These are phyloP conservation scores for Aspergillus avenaceus DNA, from an alignment of 495 filamentous ascomycete genomes.

Conservation along the genomic window DNA sequence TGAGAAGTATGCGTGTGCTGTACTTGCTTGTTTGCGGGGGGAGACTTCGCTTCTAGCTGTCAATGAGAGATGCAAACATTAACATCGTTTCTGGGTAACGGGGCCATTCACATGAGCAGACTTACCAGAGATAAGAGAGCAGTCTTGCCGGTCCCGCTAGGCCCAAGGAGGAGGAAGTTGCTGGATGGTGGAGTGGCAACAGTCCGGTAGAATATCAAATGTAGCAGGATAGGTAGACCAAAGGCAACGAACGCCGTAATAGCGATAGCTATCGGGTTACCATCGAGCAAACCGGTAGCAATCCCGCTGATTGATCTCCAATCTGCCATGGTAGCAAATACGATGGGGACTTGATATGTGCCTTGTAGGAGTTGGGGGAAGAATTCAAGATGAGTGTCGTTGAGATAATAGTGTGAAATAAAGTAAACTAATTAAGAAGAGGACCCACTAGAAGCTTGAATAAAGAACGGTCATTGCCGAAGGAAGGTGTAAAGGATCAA, in stretches of 20 bases:
- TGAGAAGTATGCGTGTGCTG: slow-evolving; percentile 77
- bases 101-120: neutral
- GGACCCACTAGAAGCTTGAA: no score
- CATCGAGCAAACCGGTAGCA: slow-evolving; percentile 40
- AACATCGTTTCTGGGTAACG: neutral
- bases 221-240: slow-evolving; percentile 70
- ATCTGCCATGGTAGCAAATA: no score
- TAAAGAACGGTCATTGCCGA: no score
- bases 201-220: slow-evolving; percentile 65
- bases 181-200: slow-evolving; percentile 65
- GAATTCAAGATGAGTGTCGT: no score
- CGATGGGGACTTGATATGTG: no score
- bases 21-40: slow-evolving; percentile 27
- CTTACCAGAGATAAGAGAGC: slow-evolving; percentile 74
- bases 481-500: no score
- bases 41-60: slow-evolving; percentile 46
- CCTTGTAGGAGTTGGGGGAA: neutral
- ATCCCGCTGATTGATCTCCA: slow-evolving; percentile 35
- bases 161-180: slow-evolving; percentile 81
- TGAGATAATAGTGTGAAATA: no score
- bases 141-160: slow-evolving; percentile 84
- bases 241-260: slow-evolving; percentile 67
- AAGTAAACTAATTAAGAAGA: no score
- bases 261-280: slow-evolving; percentile 48
- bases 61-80: neutral